These are phyloP conservation scores for Albifimbria verrucaria DNA, from an alignment of 2,329 filamentous ascomycete genomes.

Conservation along the genomic window DNA sequence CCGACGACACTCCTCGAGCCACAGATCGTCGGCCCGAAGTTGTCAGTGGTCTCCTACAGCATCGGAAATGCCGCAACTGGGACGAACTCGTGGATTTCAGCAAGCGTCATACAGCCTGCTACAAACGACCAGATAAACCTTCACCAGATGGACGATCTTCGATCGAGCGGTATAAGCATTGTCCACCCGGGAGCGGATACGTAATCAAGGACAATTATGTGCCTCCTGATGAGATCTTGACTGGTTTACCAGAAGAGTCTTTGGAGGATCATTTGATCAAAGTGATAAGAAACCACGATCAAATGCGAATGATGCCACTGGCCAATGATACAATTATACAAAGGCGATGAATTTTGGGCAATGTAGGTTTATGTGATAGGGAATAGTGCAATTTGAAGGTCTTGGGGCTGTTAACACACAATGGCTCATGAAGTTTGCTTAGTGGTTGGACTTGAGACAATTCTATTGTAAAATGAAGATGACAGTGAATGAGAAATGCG, in stretches of 20 bases:
- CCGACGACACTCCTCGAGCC: constrained; percentile 25
- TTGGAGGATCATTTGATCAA: background rate
- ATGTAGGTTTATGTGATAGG: too few species aligned
- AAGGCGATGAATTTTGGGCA: too few species aligned
- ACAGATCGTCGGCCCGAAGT: constrained; percentile 11
- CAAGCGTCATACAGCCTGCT: constrained; percentile 11
- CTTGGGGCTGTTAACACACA: too few species aligned
- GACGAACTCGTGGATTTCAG: constrained; percentile 20
- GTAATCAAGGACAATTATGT: background rate
- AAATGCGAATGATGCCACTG: too few species aligned
- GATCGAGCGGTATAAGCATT: constrained; percentile 6
- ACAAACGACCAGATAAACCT: background rate
- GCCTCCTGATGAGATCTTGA: background rate
- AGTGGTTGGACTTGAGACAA: too few species aligned
- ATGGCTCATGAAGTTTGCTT: too few species aligned
- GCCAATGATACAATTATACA: too few species aligned
- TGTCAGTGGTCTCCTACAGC: constrained; percentile 17
- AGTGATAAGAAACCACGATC: background rate
- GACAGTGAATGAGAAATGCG: too few species aligned
- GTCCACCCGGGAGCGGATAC: constrained; percentile 5
- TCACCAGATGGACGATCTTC: background rate
- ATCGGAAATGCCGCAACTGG: constrained; percentile 24
- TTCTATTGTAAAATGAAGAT: too few species aligned
- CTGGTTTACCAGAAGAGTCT: background rate
- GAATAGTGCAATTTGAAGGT: too few species aligned